Percentiles rank a stretch among this genome's conserved stretches.
These are phyloP conservation scores for Tuber borchii DNA, from an alignment of 495 filamentous ascomycete genomes.

Conservation along the genomic window DNA sequence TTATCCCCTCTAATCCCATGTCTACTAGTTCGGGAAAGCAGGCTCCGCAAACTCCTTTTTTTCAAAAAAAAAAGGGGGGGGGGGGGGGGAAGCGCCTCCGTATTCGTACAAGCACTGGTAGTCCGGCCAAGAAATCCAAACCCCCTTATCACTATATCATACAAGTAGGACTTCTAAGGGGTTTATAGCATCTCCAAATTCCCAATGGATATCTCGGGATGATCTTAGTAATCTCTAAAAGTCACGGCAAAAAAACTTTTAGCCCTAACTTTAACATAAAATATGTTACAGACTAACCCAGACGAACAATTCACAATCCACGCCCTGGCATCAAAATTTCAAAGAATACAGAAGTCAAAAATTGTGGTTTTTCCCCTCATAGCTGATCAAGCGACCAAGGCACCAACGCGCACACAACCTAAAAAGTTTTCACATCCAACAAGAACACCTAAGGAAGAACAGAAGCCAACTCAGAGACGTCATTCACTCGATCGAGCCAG, in stretches of 20 bases:
- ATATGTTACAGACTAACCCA: not conserved
- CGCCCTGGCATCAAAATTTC: not conserved
- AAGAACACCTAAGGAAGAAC: not conserved
- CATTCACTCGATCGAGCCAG: not conserved
- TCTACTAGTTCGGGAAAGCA: not conserved
- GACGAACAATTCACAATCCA: not conserved
- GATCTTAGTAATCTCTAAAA: not conserved
- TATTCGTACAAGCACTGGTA: not conserved
- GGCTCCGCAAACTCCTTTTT: not conserved
- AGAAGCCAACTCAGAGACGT: not conserved
- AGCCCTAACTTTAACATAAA: not conserved
- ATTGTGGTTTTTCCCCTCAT: not conserved
- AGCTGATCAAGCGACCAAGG: not conserved
- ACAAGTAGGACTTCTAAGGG: not conserved
- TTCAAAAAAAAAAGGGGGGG: not conserved
- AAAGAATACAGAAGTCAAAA: too few species aligned
- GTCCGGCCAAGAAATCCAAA: not conserved
- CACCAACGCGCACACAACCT: not conserved
- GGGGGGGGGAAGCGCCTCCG: not conserved
- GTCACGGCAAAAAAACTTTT: not conserved
- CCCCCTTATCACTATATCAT: not conserved
- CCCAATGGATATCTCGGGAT: not conserved
- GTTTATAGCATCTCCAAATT: not conserved
- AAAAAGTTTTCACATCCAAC: not conserved
- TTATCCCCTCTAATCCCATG: too few species aligned